A percentile compares a stretch with the other conserved stretches of the same genome.
phyloP scores from a whole-genome alignment of 2,329 filamentous ascomycete species.

The Phialocephala subalpina region DNA sequence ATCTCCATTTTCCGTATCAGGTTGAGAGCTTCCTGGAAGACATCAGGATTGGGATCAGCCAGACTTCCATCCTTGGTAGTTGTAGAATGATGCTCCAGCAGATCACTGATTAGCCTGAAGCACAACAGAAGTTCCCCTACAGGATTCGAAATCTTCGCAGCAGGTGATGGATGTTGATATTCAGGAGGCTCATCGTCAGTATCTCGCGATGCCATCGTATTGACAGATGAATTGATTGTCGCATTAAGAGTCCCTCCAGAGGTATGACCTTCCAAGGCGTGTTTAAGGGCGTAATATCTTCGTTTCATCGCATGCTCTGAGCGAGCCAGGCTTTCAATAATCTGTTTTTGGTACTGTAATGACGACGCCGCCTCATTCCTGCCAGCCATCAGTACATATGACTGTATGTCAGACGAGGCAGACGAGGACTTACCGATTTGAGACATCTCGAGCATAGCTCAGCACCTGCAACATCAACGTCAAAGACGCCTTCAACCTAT shows the following conservation, averaged over 20 bases:
- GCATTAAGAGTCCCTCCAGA: background rate
- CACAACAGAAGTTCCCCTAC: conserved; percentile 24
- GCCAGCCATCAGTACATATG: background rate
- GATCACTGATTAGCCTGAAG: conserved; percentile 21
- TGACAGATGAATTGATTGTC: background rate
- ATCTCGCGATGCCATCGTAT: background rate
- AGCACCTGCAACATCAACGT: conserved; percentile 27
- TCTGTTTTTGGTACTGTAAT: conserved; percentile 22
- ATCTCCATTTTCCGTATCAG: background rate
- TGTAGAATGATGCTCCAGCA: conserved; percentile 6
- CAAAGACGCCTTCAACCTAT: conserved; percentile 27
- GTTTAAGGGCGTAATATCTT: conserved; percentile 16
- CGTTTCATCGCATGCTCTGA: conserved; percentile 22
- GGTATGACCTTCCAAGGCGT: conserved; percentile 9
- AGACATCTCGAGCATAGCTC: conserved; percentile 26
- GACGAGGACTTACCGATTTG: conserved; percentile 12
- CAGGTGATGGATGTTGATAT: background rate
- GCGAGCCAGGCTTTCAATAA: conserved; percentile 27
- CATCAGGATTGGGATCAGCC: background rate
- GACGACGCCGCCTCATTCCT: conserved; percentile 21
- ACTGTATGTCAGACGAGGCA: background rate
- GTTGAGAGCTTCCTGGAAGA: background rate
- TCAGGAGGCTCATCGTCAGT: background rate
- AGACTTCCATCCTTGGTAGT: background rate
- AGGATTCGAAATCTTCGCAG: background rate